These are phyloP conservation scores for Tolypocladium ophioglossoides DNA, from an alignment of 2,329 filamentous ascomycete species.

Conservation along the genomic window DNA sequence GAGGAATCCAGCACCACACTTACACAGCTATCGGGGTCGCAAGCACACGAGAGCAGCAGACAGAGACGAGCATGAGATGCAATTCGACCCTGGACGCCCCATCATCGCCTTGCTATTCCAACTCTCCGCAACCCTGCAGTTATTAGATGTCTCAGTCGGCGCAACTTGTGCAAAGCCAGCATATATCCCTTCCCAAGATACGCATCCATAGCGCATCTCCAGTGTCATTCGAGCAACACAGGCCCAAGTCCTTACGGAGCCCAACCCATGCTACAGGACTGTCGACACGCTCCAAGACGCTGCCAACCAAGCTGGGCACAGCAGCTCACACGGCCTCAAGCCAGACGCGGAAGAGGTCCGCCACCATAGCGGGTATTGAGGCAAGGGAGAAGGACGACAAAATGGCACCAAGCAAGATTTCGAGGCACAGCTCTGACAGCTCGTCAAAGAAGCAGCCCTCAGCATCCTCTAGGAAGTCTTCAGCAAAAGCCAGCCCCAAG, in stretches of 20 bases:
- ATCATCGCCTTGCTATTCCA: not conserved
- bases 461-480: constrained; percentile 24
- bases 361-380: constrained; percentile 1
- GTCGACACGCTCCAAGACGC: constrained; percentile 1
- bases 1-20: not conserved
- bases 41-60: not conserved
- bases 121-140: not conserved
- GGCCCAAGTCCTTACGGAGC: not conserved
- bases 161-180: not conserved
- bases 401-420: constrained; percentile 4
- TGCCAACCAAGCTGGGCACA: not conserved
- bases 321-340: not conserved
- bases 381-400: not conserved
- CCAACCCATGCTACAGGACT: not conserved
- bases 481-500: constrained; percentile 28
- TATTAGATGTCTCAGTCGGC: constrained; percentile 13
- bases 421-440: constrained; percentile 12
- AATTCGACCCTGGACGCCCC: not conserved
- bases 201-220: constrained; percentile 18
- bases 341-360: constrained; percentile 8
- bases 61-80: not conserved
- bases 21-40: not conserved
- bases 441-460: constrained; percentile 16
- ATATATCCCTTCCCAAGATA: constrained; percentile 13
- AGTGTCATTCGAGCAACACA: constrained; percentile 3